Conservation (phyloP, 192 early-diverging fungal species). For the Funneliformis mosseae region DNA sequence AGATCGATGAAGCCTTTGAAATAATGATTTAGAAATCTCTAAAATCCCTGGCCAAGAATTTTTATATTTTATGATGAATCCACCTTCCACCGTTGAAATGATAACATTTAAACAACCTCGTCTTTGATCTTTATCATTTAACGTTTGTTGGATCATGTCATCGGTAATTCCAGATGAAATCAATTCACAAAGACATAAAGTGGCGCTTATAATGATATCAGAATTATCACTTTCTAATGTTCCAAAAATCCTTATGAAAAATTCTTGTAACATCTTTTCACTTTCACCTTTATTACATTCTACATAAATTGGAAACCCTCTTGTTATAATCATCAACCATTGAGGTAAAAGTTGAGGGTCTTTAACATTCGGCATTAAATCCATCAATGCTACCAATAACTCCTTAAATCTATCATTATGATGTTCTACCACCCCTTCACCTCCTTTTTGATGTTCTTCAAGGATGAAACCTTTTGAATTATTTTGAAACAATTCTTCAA, state of each 20-base stretch:
- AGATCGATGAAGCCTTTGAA: constrained; percentile 69
- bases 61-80: constrained; percentile 78
- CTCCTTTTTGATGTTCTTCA: constrained; percentile 38
- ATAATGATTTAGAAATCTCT: constrained; percentile 70
- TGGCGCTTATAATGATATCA: constrained; percentile 62
- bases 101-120: constrained; percentile 50
- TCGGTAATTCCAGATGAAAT: constrained; percentile 76
- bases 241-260: constrained; percentile 66
- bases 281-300: constrained; percentile 53
- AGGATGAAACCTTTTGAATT: constrained; percentile 44
- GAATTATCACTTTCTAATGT: constrained; percentile 66
- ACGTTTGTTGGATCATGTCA: constrained; percentile 67
- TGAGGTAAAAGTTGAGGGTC: constrained; percentile 80
- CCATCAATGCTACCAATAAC: constrained; percentile 60
- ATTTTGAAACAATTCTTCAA: constrained; percentile 62
- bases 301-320: constrained; percentile 73
- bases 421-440: constrained; percentile 20
- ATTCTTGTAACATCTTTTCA: constrained; percentile 51
- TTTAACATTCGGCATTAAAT: constrained; percentile 81
- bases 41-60: constrained; percentile 86
- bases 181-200: constrained; percentile 70
- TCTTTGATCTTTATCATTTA: constrained; percentile 37
- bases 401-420: constrained; percentile 51
- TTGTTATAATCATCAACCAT: constrained; percentile 82
- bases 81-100: constrained; percentile 51